Evolutionary conservation across 164 flowering plant genomes (phyloP), one percentile per base, ranked within the genome.

Genomic region (Aristolochia fimbriata): DNA sequence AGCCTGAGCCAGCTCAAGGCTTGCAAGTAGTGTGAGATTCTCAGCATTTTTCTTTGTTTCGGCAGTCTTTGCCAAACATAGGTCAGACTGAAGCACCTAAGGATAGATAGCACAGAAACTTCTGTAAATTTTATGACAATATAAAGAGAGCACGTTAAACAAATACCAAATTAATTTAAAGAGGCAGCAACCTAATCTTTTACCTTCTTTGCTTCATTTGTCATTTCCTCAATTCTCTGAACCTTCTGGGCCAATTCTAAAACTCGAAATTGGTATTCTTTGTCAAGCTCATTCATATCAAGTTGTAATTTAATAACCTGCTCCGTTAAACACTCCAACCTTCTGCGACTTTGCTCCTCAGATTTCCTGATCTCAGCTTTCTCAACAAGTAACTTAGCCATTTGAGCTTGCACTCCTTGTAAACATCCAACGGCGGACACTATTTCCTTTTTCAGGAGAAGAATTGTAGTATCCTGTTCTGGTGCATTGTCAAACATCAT

Each of bases 1-100:
- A 22, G 79, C 81, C 62, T 89, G 96, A 46, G 82, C 88, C 72
- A 89, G 96, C 68, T 76, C 90, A 82, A 84, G 84, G 72, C 83
- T 87, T 51, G 78, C 75, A 65, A 82, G 71, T 57, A 87, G 54
- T 61, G 82, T 77, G 47, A 81, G 78, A 68, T 85, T 82, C 70
- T 93, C 97, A 11, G 83, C 84, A 31, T 72, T 55, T 75, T 82
- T 83, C 76, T 87, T 83, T 13, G 71, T 76, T 17, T 83, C 83
- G 71, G 61, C 61, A 31, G 73, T 61, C 73, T 74, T 81, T 57
- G 91, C 81, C 60, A 82, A 83, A 70, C 73, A 70, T 43, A 86
- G 72, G 70, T 90, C 89, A 59, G 52, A 55, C 69, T 83, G 85
- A 51, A 81, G 70, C 58, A 71, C 69, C 98, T 93, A 79, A 51